These are phyloP conservation scores for Penicillium sp. DNA, from an alignment of 2,329 filamentous ascomycete genomes.

Conservation along the genomic window DNA sequence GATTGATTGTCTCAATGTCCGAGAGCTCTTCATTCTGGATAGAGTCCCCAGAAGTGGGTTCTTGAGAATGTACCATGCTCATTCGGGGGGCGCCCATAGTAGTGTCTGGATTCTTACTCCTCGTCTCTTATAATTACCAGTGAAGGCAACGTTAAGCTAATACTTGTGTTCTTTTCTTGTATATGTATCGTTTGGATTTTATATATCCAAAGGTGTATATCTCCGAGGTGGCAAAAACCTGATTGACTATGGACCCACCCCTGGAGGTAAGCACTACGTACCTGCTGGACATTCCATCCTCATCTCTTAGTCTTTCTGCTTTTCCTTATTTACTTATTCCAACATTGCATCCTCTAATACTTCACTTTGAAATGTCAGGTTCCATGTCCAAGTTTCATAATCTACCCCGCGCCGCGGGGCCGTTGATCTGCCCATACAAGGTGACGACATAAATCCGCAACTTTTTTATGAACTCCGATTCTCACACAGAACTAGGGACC, in stretches of 20 bases:
- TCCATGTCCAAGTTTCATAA: constrained; percentile 8
- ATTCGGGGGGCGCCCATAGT: neutral
- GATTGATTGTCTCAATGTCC: too few relatives aligned
- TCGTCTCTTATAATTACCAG: too few relatives aligned
- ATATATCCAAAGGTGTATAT: neutral
- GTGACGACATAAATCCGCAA: neutral
- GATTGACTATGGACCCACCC: neutral
- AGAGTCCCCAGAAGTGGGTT: too few relatives aligned
- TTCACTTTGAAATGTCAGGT: neutral
- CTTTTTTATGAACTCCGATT: constrained; percentile 29
- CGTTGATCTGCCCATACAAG: constrained; percentile 5
- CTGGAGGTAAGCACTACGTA: neutral
- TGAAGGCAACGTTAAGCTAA: too few relatives aligned
- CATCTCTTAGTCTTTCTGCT: neutral
- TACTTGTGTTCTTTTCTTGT: neutral
- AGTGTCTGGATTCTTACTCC: neutral
- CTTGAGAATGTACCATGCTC: too few relatives aligned
- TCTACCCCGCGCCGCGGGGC: constrained; percentile 1
- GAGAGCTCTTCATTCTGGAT: too few relatives aligned
- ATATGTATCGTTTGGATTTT: too few relatives aligned
- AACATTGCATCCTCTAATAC: neutral
- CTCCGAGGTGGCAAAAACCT: neutral
- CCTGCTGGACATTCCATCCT: neutral
- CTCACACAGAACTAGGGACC: constrained; percentile 29
- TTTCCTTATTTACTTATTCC: neutral